A percentile compares a stretch with the other conserved stretches of the same genome.
Conservation (phyloP, 2,329 filamentous ascomycete genomes). For the Coniochaeta sp. region DNA sequence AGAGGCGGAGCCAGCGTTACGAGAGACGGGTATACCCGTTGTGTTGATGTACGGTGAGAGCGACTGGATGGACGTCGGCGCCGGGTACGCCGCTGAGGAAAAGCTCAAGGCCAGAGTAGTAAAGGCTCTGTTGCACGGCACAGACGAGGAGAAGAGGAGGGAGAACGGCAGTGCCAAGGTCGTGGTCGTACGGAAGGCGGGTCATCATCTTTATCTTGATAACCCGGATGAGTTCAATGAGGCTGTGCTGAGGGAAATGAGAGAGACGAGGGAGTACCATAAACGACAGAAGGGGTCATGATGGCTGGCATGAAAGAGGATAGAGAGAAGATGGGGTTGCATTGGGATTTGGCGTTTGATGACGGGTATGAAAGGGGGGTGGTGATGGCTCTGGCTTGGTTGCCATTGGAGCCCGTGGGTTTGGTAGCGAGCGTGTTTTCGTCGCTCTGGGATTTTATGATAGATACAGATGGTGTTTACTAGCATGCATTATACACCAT, state of each 20-base stretch:
- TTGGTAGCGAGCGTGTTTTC: no score
- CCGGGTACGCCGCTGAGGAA: slow-evolving; percentile 72
- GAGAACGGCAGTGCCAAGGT: slow-evolving; percentile 84
- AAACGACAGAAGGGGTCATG: no score
- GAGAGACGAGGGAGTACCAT: slow-evolving; percentile 33
- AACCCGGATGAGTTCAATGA: slow-evolving; percentile 53
- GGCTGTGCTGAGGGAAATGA: slow-evolving; percentile 44
- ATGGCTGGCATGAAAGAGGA: no score
- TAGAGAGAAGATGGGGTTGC: no score
- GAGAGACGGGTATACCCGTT: slow-evolving; percentile 67
- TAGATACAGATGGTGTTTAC: no score
- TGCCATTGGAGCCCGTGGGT: no score
- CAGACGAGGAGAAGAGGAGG: slow-evolving; percentile 56
- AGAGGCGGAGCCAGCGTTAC: slow-evolving; percentile 21
- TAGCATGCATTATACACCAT: no score
- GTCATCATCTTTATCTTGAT: slow-evolving; percentile 54
- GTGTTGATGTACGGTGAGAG: slow-evolving; percentile 96
- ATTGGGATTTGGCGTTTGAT: no score
- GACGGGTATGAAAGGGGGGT: no score
- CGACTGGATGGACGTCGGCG: slow-evolving; percentile 97
- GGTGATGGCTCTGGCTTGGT: no score
- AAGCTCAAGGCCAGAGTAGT: slow-evolving; percentile 65
- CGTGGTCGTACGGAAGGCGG: slow-evolving; percentile 59
- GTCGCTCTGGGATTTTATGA: no score
- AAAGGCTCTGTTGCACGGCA: slow-evolving; percentile 53